These are phyloP conservation scores for Gynochthodes officinalis DNA, from an alignment of 257 asterid genomes.

Conservation along the genomic window DNA sequence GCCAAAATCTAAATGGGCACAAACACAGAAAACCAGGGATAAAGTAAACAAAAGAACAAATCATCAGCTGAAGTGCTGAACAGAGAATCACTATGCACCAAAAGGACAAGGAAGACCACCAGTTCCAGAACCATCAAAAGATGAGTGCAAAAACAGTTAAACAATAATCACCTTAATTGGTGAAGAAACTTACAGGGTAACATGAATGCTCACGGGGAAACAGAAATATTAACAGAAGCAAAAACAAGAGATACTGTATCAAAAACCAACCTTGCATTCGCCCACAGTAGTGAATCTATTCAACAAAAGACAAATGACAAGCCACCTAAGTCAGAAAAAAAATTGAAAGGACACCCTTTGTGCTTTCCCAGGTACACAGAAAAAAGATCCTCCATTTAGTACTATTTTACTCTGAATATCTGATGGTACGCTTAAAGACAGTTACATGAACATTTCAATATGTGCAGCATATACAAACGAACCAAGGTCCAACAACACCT, in stretches of 20 bases:
- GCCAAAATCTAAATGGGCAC: background rate
- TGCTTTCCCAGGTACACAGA: background rate
- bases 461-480: background rate
- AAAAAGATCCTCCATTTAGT: background rate
- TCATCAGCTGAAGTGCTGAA: background rate
- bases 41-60: background rate
- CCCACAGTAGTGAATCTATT: background rate
- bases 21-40: background rate
- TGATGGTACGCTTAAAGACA: background rate
- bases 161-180: background rate
- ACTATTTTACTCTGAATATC: background rate
- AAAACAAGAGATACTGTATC: background rate
- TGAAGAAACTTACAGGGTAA: background rate
- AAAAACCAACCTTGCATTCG: background rate
- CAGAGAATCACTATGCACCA: background rate
- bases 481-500: background rate
- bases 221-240: background rate
- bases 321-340: constrained; percentile 3
- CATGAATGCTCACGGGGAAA: too few relatives aligned
- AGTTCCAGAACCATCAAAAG: background rate
- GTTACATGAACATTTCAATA: background rate
- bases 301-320: background rate
- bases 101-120: constrained; percentile 2
- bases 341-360: constrained; percentile 1
- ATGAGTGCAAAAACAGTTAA: background rate